Percentiles rank a stretch among this genome's conserved stretches.
Conservation (phyloP, 345 rosid genomes). For the Salix caprea region DNA sequence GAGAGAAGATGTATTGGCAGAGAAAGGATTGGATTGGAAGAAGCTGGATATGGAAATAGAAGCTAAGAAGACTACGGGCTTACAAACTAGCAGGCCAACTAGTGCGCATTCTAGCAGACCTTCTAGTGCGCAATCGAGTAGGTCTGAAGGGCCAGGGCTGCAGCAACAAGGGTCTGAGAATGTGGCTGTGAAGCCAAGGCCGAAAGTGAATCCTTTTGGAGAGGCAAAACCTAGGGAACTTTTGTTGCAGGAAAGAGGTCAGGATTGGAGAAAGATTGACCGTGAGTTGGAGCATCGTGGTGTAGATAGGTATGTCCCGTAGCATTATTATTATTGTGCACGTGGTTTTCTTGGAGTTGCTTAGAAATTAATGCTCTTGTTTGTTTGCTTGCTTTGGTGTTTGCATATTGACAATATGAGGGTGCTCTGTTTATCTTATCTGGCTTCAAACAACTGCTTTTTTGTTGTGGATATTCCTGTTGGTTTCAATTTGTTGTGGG, state of each 20-base stretch:
- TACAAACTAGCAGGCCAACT: conserved; percentile 64
- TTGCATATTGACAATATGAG: not conserved
- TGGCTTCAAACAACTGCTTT: not conserved
- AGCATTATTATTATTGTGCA: conserved; percentile 6
- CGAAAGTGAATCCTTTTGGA: conserved; percentile 91
- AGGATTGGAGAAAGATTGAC: conserved; percentile 94
- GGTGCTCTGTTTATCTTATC: not conserved
- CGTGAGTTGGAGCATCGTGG: conserved; percentile 78
- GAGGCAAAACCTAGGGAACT: conserved; percentile 95
- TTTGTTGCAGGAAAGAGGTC: conserved; percentile 78
- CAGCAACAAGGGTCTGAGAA: conserved; percentile 53
- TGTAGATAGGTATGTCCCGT: conserved; percentile 56
- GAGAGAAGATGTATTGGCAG: conserved; percentile 85
- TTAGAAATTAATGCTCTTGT: not conserved
- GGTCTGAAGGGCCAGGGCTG: conserved; percentile 57
- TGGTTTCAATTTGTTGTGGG: not conserved
- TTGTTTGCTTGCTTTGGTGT: not conserved
- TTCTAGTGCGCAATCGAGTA: conserved; percentile 74
- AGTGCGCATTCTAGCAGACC: conserved; percentile 94
- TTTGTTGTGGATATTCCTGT: not conserved
- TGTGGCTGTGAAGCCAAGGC: conserved; percentile 55
- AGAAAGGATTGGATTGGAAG: conserved; percentile 93
- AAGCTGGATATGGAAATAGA: conserved; percentile 73
- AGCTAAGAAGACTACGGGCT: conserved; percentile 43
- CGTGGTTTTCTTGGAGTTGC: conserved; percentile 2